Base-by-base conservation (phyloP, 2,329 filamentous ascomycete genomes). In the Lachnellula occidentalis region DNA sequence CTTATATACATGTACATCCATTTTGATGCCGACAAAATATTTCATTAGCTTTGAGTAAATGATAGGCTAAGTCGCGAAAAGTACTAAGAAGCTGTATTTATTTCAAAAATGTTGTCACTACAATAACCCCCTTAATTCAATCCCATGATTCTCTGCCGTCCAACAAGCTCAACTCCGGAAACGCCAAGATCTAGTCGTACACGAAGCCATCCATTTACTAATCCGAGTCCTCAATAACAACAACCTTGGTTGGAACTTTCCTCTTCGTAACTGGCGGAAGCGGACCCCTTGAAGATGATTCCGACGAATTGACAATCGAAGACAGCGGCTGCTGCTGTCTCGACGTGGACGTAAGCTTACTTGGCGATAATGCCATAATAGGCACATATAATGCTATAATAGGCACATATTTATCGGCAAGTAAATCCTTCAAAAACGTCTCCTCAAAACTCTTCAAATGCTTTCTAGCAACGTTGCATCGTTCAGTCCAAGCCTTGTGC, bases 401-500 rank as follows among this genome's bases (percentile, higher is more conserved):
- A 11, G 9, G 4, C 11, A 31, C 37, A 34, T 39, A 51, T 27
- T 45, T 19, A n/a, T 51, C 49, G 8, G 8, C 48, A 17, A 58
- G 51, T 5, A 48, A 17, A 4, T 48, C 37, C 22, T 46, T 41
- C 14, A 55, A 45, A 45, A 9, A 14, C 5, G 21, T 22, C 24
- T 37, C 24, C 4, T n/a, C 19, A 17, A 54, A 17, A 15, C 37
- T 42, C 15, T 22, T 17, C 3, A 58, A 34, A 43, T 52, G 43
- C 34, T 53, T 47, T 27, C 36, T 54, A 2, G 52, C 49, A 11
- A 34, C 34, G n/a, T 37, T n/a, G 19, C 48, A n/a, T 4, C 51
- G 54, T 8, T 37, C 22, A 8, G 17, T 39, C 57, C 50, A 56
- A 17, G 34, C 34, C 17, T 39, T 54, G 19, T 27, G 42, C 22